Evolutionary conservation across 1,139 yeast species (phyloP), one percentile per base, ranked within the genome.

Genomic region (Yamadazyma epiphylla): DNA sequence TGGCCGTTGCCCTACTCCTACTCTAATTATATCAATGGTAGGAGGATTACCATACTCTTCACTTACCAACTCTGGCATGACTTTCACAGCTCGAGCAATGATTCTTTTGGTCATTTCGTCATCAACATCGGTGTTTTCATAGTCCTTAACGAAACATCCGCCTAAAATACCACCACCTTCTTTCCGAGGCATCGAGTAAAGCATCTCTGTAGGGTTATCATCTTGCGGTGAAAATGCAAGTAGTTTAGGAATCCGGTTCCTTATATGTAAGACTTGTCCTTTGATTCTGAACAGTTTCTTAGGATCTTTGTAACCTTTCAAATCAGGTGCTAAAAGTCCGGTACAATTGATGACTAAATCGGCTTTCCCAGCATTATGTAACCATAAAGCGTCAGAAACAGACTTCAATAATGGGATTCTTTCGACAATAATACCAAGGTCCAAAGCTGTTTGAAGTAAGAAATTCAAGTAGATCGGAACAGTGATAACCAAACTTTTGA

Each of bases 151-250:
- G 40, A 67, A 64, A 38, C 74, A 64, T 1, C 79, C 80, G 1
- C 79, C 80, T 29, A 74, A 60, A 17, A 72, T 65, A 14, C 68
- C 54, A 2, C 77, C 79, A 10, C 79, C 79, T 46, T 74, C 79
- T 35, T 64, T 62, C 28, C 79, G 49, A 5, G 80, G 79, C 64
- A 73, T 64, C 12, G 69, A 49, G 39, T 74, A 74, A 17, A 72
- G 49, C 38, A 50, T 38, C 39, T 73, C 78, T 28, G 59, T 41
- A 1, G 57, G 55, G 4, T 19, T 13, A 9, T 33, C 34, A 4
- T 65, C 58, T 27, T 55, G 53, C 5, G 60, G 57, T 5, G 56
- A 49, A 7, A 67, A 65, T 11, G 52, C 44, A 15, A 51, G 34
- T 13, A 58, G 50, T 31, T 51, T 50, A 28, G 44, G 35, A 9